Conservation (phyloP, 1,284 basidiomycete species). For the Rhizoctonia solani region DNA sequence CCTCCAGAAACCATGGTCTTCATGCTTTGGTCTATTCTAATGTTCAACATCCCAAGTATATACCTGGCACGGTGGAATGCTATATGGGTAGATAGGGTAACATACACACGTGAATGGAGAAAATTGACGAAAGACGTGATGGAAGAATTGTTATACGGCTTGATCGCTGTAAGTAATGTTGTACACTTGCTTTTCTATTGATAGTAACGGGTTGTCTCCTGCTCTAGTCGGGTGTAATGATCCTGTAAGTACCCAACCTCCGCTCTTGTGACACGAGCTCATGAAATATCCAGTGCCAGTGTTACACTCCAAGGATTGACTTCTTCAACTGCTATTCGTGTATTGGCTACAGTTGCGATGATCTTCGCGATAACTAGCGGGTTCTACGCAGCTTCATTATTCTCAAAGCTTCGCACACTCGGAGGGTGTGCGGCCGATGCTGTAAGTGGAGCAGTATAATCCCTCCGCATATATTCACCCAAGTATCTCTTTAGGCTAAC, state of each 20-base stretch:
- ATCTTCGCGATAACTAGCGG: neutral
- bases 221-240: neutral
- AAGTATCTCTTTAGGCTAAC: neutral
- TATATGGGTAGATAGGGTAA: conserved; percentile 19
- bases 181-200: neutral
- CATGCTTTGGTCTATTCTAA: neutral
- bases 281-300: neutral
- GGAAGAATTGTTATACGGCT: conserved; percentile 1
- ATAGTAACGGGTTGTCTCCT: neutral
- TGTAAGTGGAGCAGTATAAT: neutral
- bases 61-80: conserved; percentile 15
- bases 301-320: neutral
- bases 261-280: neutral
- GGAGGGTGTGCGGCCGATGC: conserved; percentile 14
- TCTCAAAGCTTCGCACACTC: neutral
- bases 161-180: neutral
- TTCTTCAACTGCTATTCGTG: neutral
- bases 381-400: neutral
- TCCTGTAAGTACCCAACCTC: neutral
- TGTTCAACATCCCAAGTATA: neutral
- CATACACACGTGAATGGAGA: conserved; percentile 31
- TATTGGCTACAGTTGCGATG: neutral
- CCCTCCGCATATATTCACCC: neutral
- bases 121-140: conserved; percentile 3
- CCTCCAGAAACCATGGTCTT: neutral